Conservation (phyloP, 495 filamentous ascomycete genomes). For the Tuber calosporum region DNA sequence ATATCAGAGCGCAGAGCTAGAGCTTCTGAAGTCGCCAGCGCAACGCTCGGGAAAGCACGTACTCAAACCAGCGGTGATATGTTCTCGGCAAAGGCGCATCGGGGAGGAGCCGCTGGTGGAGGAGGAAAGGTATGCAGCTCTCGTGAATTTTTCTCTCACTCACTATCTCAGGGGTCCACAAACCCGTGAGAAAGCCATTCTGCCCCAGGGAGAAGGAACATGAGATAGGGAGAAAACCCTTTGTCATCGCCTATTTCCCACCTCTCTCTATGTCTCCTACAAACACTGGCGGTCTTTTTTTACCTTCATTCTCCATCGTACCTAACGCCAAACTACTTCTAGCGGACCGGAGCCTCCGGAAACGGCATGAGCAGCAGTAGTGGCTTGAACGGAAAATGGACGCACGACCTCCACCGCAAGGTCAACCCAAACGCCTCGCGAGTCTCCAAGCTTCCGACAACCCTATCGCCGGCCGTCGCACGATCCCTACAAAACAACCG, state of each 20-base stretch:
- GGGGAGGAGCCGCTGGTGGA: conserved; percentile 15
- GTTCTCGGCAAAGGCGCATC: not conserved
- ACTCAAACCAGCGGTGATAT: conserved; percentile 13
- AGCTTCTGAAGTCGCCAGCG: conserved; percentile 36
- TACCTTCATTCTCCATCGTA: conserved; percentile 27
- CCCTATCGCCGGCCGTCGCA: conserved; percentile 42
- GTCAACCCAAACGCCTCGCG: conserved; percentile 41
- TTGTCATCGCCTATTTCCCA: conserved; percentile 30
- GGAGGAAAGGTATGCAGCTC: conserved; percentile 36
- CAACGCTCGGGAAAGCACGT: conserved; percentile 36
- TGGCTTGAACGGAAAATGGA: conserved; percentile 53
- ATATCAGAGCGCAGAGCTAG: conserved; percentile 34
- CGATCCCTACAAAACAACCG: conserved; percentile 39
- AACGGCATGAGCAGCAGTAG: conserved; percentile 32
- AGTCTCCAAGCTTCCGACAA: conserved; percentile 40
- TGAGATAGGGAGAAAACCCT: conserved; percentile 19
- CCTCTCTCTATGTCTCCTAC: conserved; percentile 23
- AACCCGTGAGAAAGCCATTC: not conserved
- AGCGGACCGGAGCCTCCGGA: conserved; percentile 26
- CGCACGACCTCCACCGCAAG: conserved; percentile 51
- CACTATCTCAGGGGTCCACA: not conserved
- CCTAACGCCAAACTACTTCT: conserved; percentile 33
- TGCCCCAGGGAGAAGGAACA: not conserved
- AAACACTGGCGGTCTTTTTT: conserved; percentile 20
- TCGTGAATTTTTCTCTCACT: not conserved